Conservation (phyloP, 2,329 filamentous ascomycete genomes). For the Laburnicola sp. region DNA sequence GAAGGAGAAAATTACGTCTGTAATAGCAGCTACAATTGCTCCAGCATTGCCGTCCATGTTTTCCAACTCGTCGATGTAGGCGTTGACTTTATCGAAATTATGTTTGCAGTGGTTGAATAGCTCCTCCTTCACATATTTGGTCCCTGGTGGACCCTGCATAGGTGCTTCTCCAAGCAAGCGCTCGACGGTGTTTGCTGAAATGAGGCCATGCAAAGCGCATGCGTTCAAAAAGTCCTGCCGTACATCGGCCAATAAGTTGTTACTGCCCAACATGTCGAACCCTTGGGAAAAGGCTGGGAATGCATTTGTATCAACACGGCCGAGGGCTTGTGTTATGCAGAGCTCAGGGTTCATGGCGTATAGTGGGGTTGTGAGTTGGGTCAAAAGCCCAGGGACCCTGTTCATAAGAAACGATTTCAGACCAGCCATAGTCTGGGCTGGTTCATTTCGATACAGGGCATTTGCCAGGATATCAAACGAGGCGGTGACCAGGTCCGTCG, state of each 20-base stretch:
- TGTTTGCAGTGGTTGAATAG: slow-evolving; percentile 76
- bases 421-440: slow-evolving; percentile 65
- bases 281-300: slow-evolving; percentile 68
- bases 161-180: slow-evolving; percentile 81
- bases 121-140: slow-evolving; percentile 75
- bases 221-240: slow-evolving; percentile 85
- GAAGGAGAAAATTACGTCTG: slow-evolving; percentile 40
- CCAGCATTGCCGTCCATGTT: slow-evolving; percentile 90
- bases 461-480: slow-evolving; percentile 90
- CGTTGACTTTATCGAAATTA: slow-evolving; percentile 74
- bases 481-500: slow-evolving; percentile 81
- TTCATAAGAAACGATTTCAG: slow-evolving; percentile 86
- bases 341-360: slow-evolving; percentile 65
- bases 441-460: slow-evolving; percentile 72
- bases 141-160: slow-evolving; percentile 74
- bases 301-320: slow-evolving; percentile 62
- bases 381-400: slow-evolving; percentile 65
- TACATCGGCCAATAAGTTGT: slow-evolving; percentile 65
- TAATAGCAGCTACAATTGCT: slow-evolving; percentile 73
- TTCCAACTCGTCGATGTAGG: slow-evolving; percentile 79
- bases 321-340: slow-evolving; percentile 68
- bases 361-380: slow-evolving; percentile 59
- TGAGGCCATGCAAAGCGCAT: slow-evolving; percentile 84
- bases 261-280: slow-evolving; percentile 59
- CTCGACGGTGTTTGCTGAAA: slow-evolving; percentile 76